These are phyloP conservation scores for Protomyces inouyei DNA, from an alignment of 1,139 yeast species.

Conservation along the genomic window DNA sequence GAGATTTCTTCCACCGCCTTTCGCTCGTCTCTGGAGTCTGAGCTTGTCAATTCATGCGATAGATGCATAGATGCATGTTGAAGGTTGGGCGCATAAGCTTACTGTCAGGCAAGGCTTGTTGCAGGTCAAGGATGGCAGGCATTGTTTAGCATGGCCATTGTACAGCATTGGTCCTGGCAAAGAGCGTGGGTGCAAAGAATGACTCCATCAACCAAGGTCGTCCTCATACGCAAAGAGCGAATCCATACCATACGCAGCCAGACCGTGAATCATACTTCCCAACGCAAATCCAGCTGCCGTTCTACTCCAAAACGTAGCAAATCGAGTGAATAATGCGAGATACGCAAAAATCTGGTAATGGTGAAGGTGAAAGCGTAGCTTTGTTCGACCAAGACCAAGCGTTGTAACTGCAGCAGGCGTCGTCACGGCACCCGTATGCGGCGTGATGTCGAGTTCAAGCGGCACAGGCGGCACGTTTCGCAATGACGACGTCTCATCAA, in stretches of 20 bases:
- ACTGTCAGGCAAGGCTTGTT: too few species aligned
- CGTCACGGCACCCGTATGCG: background rate
- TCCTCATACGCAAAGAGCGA: slow-evolving; percentile 17
- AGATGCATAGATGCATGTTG: too few species aligned
- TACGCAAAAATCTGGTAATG: slow-evolving; percentile 26
- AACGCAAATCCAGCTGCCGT: slow-evolving; percentile 20
- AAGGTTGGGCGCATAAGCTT: too few species aligned
- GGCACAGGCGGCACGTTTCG: slow-evolving; percentile 13
- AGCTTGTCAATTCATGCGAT: too few species aligned
- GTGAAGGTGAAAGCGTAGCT: slow-evolving; percentile 15
- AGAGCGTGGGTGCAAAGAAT: too few species aligned
- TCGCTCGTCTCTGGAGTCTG: too few species aligned
- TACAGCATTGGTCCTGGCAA: too few species aligned
- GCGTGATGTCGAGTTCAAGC: background rate
- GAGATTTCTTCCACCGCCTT: too few species aligned
- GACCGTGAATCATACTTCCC: slow-evolving; percentile 20
- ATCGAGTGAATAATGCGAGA: slow-evolving; percentile 23
- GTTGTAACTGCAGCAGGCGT: background rate
- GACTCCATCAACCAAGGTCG: background rate
- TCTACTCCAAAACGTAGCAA: slow-evolving; percentile 15
- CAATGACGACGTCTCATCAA: background rate
- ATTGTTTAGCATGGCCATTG: too few species aligned
- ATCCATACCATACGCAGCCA: slow-evolving; percentile 23
- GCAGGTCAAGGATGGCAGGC: too few species aligned
- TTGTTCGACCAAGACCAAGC: background rate